Conservation (phyloP, 495 filamentous ascomycete species). For the Tetracladium setigerum region DNA sequence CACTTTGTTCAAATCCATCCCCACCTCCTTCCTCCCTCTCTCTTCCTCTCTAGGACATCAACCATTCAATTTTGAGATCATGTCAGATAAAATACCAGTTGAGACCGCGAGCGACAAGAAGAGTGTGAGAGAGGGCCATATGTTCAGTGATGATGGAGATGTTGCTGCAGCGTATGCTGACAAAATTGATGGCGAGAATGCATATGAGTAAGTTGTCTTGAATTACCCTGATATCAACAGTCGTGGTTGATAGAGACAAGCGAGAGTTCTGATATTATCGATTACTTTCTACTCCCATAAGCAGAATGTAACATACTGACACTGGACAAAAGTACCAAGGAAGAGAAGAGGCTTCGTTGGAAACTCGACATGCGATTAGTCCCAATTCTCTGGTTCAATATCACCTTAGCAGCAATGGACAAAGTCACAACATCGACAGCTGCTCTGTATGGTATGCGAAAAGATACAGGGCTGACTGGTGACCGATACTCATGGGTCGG, state of each 20-base stretch:
- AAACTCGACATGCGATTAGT: constrained; percentile 37
- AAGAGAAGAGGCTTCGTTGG: constrained; percentile 30
- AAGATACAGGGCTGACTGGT: constrained; percentile 23
- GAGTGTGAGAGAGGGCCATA: neutral
- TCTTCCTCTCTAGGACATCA: too few species aligned
- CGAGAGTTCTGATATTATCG: too few species aligned
- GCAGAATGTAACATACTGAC: too few species aligned
- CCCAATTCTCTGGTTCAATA: constrained; percentile 32
- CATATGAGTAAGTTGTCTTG: neutral
- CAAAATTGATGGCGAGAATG: constrained; percentile 4
- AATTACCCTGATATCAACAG: too few species aligned
- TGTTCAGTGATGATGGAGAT: constrained; percentile 4
- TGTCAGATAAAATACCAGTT: neutral
- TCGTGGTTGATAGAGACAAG: too few species aligned
- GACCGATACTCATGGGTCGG: constrained; percentile 27
- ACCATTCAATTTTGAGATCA: neutral
- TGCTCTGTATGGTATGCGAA: constrained; percentile 25
- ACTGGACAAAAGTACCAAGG: constrained; percentile 7
- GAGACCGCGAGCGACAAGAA: neutral
- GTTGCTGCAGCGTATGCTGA: constrained; percentile 5
- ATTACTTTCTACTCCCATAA: too few species aligned
- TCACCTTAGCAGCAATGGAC: constrained; percentile 26
- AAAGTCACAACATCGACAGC: constrained; percentile 30
- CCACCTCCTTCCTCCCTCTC: too few species aligned
- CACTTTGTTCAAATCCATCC: too few species aligned